A percentile compares a stretch with the other conserved stretches of the same genome.
Evolutionary conservation across 768 basidiomycete genomes (phyloP).

Genomic region (Pholiota microspora): DNA sequence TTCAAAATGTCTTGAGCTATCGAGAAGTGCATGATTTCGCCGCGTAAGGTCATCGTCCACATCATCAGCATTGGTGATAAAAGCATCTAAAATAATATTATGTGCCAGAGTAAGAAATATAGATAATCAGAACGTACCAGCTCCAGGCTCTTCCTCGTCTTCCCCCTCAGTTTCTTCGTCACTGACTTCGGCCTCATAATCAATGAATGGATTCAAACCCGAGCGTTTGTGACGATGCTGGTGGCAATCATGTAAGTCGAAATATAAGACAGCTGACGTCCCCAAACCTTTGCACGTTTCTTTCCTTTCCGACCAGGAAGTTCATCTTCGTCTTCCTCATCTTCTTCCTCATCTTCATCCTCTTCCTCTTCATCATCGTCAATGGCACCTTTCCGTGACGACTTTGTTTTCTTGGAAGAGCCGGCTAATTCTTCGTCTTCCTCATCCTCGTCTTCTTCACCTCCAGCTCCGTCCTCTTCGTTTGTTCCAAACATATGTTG

Average conservation of each 20-base stretch:
- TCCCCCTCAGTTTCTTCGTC: conserved; percentile 97
- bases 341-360: conserved; percentile 45
- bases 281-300: conserved; percentile 60
- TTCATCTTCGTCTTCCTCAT: conserved; percentile 57
- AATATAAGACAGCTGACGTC: neutral
- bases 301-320: conserved; percentile 43
- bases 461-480: conserved; percentile 34
- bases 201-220: conserved; percentile 80
- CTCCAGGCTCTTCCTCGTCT: conserved; percentile 68
- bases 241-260: conserved; percentile 4
- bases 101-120: too few species aligned
- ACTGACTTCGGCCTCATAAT: conserved; percentile 94
- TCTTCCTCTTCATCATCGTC: conserved; percentile 16
- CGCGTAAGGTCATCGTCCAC: conserved; percentile 59
- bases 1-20: conserved; percentile 57
- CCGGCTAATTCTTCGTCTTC: conserved; percentile 43
- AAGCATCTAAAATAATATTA: conserved; percentile 47
- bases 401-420: conserved; percentile 26
- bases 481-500: conserved; percentile 38
- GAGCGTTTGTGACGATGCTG: conserved; percentile 67
- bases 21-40: conserved; percentile 67
- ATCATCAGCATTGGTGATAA: conserved; percentile 68
- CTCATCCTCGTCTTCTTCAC: conserved; percentile 40
- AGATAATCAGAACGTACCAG: conserved; percentile 33
- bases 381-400: conserved; percentile 18